phyloP scores from a whole-genome alignment of 192 early-diverging fungal species.

The Allomyces macrogynus region DNA sequence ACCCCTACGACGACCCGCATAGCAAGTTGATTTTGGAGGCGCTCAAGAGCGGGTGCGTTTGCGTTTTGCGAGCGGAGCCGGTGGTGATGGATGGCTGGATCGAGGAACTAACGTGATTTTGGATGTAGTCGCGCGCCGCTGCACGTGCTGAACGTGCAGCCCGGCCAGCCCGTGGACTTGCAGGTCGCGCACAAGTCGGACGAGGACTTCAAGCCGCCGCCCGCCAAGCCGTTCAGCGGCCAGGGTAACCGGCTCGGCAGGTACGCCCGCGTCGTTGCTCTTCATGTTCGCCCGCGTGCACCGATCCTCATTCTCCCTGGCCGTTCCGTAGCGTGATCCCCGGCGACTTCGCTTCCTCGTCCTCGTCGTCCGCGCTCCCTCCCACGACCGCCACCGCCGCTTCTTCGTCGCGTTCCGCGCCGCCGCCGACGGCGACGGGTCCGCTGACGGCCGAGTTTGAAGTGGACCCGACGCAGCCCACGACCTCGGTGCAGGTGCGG shows the following conservation, averaged over 20 bases:
- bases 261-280: not conserved
- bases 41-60: slow-evolving; percentile 63
- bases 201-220: slow-evolving; percentile 69
- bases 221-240: slow-evolving; percentile 55
- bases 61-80: too few species aligned
- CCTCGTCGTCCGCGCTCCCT: too few species aligned
- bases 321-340: not conserved
- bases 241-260: slow-evolving; percentile 61
- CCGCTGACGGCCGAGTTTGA: slow-evolving; percentile 10
- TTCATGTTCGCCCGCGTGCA: not conserved
- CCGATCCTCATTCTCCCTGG: too few species aligned
- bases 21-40: slow-evolving; percentile 66
- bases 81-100: too few species aligned
- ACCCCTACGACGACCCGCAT: slow-evolving; percentile 64
- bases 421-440: not conserved
- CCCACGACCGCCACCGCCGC: too few species aligned
- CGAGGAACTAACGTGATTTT: not conserved
- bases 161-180: slow-evolving; percentile 80
- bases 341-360: not conserved
- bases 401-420: too few species aligned
- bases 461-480: slow-evolving; percentile 55
- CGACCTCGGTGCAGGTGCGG: slow-evolving; percentile 76
- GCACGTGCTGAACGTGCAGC: slow-evolving; percentile 62
- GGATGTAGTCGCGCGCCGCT: slow-evolving; percentile 57
- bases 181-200: slow-evolving; percentile 56